A percentile compares a stretch with the other conserved stretches of the same genome.
Evolutionary conservation across 441 rosid genomes (phyloP).

Genomic region (Adansonia rubrostipa): DNA sequence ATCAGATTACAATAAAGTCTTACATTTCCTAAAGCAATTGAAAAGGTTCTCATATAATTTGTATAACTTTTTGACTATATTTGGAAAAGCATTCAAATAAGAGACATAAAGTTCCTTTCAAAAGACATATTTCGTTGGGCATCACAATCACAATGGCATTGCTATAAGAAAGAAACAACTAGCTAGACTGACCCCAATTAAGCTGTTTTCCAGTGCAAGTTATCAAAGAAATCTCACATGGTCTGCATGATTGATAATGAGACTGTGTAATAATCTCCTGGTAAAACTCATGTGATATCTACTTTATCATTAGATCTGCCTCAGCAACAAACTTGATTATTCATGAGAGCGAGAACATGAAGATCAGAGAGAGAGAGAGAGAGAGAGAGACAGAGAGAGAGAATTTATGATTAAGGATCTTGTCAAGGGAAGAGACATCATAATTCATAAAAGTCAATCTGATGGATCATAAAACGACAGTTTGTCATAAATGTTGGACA

Average conservation of each 20-base stretch:
- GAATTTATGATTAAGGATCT: neutral
- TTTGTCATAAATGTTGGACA: conserved; percentile 9
- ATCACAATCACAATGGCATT: conserved; percentile 26
- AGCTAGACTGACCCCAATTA: neutral
- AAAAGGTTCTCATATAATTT: conserved; percentile 16
- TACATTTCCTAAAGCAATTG: neutral
- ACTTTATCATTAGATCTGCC: neutral
- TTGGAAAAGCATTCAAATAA: conserved; percentile 26
- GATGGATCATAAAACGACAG: conserved; percentile 10
- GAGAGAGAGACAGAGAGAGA: neutral
- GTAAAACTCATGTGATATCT: neutral
- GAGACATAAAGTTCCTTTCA: conserved; percentile 1
- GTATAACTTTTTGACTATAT: conserved; percentile 25
- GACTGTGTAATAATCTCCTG: conserved; percentile 4
- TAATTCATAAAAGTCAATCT: conserved; percentile 1
- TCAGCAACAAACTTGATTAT: neutral
- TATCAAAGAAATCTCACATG: conserved; percentile 8
- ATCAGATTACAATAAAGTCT: neutral
- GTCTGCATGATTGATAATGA: conserved; percentile 17
- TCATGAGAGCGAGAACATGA: neutral
- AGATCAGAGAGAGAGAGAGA: conserved; percentile 1
- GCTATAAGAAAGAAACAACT: neutral
- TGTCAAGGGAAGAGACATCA: conserved; percentile 6
- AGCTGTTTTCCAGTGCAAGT: neutral
- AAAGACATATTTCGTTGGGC: conserved; percentile 22